phyloP scores from a whole-genome alignment of 352 stramenopile genomes.

The Pythium folliculosum region DNA sequence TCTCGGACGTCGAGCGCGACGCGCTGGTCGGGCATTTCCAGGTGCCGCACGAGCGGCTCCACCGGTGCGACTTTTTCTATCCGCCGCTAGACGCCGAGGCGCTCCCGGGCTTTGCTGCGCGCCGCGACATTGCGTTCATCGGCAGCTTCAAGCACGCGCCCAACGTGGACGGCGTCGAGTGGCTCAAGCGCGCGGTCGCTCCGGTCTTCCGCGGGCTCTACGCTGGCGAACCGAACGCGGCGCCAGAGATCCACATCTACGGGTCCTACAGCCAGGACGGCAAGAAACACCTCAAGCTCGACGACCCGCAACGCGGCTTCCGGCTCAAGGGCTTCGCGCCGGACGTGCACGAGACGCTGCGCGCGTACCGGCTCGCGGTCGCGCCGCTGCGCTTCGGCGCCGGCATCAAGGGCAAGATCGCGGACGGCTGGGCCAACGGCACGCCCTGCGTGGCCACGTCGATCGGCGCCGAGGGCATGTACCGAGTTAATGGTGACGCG shows the following conservation, averaged over 20 bases:
- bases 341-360: conserved; percentile 71
- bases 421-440: conserved; percentile 90
- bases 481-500: not conserved
- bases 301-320: conserved; percentile 52
- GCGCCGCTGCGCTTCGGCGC: conserved; percentile 92
- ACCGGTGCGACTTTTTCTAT: conserved; percentile 78
- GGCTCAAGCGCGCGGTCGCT: conserved; percentile 44
- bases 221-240: conserved; percentile 1
- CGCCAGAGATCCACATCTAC: conserved; percentile 83
- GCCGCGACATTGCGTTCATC: conserved; percentile 85
- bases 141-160: conserved; percentile 93
- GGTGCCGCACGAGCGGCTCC: conserved; percentile 41
- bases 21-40: conserved; percentile 66
- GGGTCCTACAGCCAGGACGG: conserved; percentile 67
- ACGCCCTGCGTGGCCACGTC: conserved; percentile 90
- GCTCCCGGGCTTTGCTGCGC: conserved; percentile 34
- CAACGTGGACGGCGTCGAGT: conserved; percentile 90
- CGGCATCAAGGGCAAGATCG: conserved; percentile 95
- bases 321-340: conserved; percentile 82
- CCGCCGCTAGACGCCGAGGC: conserved; percentile 33
- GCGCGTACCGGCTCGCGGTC: conserved; percentile 74
- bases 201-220: conserved; percentile 60
- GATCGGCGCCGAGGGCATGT: conserved; percentile 90
- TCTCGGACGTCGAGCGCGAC: conserved; percentile 67
- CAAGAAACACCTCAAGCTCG: conserved; percentile 49